Evolutionary conservation across 371 early-diverging fungal species (phyloP).

Genomic region (Haplosporangium sp.): DNA sequence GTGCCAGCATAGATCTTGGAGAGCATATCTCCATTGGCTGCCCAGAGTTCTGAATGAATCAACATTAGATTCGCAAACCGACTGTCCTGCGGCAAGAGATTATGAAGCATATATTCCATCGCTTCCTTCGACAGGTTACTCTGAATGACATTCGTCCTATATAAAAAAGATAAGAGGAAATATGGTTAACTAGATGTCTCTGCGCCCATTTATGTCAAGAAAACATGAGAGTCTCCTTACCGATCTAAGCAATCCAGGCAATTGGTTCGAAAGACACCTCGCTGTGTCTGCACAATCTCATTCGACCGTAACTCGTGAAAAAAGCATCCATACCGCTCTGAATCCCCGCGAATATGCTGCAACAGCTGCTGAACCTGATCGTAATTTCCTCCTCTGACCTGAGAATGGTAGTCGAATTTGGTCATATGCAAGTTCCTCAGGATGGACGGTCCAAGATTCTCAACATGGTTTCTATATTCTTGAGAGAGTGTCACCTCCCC

Average conservation of each 20-base stretch:
- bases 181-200: neutral
- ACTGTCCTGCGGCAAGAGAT: constrained; percentile 28
- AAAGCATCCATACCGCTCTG: constrained; percentile 76
- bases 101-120: constrained; percentile 32
- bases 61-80: constrained; percentile 49
- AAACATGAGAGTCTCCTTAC: constrained; percentile 29
- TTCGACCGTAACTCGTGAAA: constrained; percentile 68
- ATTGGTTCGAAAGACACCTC: constrained; percentile 92
- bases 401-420: constrained; percentile 87
- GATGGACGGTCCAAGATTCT: constrained; percentile 33
- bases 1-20: constrained; percentile 98
- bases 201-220: neutral
- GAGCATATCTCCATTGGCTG: constrained; percentile 94
- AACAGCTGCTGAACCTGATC: constrained; percentile 75
- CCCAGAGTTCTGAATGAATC: constrained; percentile 86
- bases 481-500: constrained; percentile 79
- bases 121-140: constrained; percentile 52
- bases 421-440: constrained; percentile 63
- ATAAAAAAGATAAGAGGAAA: neutral
- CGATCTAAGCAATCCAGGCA: constrained; percentile 92
- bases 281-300: constrained; percentile 70
- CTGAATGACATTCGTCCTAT: constrained; percentile 74
- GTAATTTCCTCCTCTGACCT: constrained; percentile 83
- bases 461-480: constrained; percentile 73
- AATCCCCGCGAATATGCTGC: constrained; percentile 56